Evolutionary conservation across 225 moss, liverwort and hornwort species (phyloP).

Genomic region (Climacium dendroides): DNA sequence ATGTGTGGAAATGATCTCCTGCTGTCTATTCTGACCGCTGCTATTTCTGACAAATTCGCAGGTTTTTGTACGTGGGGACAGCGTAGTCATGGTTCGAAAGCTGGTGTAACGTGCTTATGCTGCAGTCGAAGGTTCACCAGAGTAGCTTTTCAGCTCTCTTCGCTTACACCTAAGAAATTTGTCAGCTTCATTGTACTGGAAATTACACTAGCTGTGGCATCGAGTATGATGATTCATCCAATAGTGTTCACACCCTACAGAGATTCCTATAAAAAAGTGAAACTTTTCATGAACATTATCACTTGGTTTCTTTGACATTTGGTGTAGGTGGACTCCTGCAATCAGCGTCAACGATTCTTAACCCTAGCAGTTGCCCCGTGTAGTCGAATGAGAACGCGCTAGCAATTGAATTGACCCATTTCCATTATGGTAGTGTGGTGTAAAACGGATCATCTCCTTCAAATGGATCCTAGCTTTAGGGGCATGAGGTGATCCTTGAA

Average conservation of each 20-base stretch:
- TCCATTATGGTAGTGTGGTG: too few relatives aligned
- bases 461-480: too few relatives aligned
- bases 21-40: neutral
- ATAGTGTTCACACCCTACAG: neutral
- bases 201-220: neutral
- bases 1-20: neutral
- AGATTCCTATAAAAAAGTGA: neutral
- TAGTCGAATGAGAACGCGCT: neutral
- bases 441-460: too few relatives aligned
- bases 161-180: constrained; percentile 4
- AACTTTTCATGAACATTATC: neutral
- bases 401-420: neutral
- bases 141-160: constrained; percentile 46
- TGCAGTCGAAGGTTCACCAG: neutral
- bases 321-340: neutral
- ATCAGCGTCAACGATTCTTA: neutral
- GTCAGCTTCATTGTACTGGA: constrained; percentile 4
- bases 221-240: neutral
- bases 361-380: neutral
- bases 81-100: constrained; percentile 52
- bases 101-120: constrained; percentile 8
- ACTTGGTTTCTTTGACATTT: neutral
- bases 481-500: too few relatives aligned
- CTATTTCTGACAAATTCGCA: neutral
- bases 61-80: constrained; percentile 59